Conservation (phyloP, 768 basidiomycete genomes). For the Gymnopilus junonius region DNA sequence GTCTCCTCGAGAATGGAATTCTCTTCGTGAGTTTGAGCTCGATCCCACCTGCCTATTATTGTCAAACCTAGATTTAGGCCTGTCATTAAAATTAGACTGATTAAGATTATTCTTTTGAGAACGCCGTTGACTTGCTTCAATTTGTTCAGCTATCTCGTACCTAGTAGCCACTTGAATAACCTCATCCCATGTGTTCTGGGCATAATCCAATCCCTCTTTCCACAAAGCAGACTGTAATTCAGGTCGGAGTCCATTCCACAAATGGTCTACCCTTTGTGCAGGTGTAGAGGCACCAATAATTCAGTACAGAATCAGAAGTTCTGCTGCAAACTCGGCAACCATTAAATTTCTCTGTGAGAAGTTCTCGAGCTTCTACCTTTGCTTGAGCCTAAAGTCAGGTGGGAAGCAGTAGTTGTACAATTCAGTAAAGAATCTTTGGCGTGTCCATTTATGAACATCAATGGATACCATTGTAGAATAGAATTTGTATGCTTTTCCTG, state of each 20-base stretch:
- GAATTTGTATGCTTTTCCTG: slow-evolving; percentile 33
- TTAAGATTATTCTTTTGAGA: not conserved
- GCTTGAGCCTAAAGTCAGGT: slow-evolving; percentile 22
- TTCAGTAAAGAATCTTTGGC: slow-evolving; percentile 27
- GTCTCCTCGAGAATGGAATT: not conserved
- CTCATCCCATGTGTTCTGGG: slow-evolving; percentile 24
- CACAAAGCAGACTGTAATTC: slow-evolving; percentile 33
- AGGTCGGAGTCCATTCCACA: slow-evolving; percentile 37
- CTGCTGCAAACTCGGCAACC: slow-evolving; percentile 35
- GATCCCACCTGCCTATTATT: not conserved
- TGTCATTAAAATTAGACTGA: not conserved
- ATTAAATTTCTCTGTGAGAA: slow-evolving; percentile 28
- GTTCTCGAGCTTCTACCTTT: slow-evolving; percentile 24
- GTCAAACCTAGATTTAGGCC: not conserved
- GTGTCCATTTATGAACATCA: slow-evolving; percentile 26
- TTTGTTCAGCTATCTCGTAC: slow-evolving; percentile 33
- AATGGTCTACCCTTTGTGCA: slow-evolving; percentile 29
- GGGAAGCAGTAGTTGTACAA: not conserved
- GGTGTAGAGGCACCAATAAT: slow-evolving; percentile 34
- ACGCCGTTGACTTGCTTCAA: not conserved
- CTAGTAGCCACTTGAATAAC: slow-evolving; percentile 31
- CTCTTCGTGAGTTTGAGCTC: not conserved
- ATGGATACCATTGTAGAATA: slow-evolving; percentile 32
- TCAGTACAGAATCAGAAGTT: slow-evolving; percentile 35
- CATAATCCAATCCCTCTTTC: slow-evolving; percentile 30